Evolutionary conservation across 495 filamentous ascomycete genomes (phyloP).

Genomic region (Tuber indicum): DNA sequence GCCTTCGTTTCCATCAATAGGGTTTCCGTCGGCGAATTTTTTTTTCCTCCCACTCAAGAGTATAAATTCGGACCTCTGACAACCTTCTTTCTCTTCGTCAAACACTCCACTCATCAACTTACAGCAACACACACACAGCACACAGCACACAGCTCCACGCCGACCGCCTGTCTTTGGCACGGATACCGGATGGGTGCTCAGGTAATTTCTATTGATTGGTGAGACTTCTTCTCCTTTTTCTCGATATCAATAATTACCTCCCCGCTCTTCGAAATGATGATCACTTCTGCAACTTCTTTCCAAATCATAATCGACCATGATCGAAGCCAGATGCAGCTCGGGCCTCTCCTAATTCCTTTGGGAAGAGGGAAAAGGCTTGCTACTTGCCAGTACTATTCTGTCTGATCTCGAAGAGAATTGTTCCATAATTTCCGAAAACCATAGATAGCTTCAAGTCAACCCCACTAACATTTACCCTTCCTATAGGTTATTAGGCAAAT

Average conservation of each 20-base stretch:
- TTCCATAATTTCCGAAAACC: background rate
- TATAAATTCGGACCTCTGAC: conserved; percentile 11
- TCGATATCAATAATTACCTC: background rate
- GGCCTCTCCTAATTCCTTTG: conserved; percentile 20
- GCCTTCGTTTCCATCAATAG: background rate
- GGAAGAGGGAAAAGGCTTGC: conserved; percentile 23
- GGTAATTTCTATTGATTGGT: conserved; percentile 17
- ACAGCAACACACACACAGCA: background rate
- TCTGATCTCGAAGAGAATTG: conserved; percentile 32
- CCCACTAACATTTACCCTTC: conserved; percentile 11
- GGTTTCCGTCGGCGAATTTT: conserved; percentile 39
- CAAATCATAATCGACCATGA: conserved; percentile 43
- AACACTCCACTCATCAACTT: conserved; percentile 10
- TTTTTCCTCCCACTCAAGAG: background rate
- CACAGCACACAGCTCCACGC: background rate
- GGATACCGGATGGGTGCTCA: background rate
- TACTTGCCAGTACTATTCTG: conserved; percentile 44
- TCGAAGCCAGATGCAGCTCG: conserved; percentile 40
- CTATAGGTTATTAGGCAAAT: conserved; percentile 8
- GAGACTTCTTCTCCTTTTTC: background rate
- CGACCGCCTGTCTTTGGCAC: background rate
- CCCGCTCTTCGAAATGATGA: conserved; percentile 37
- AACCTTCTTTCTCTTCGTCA: background rate
- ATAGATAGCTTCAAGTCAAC: background rate
- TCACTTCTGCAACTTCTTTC: conserved; percentile 42